Percentiles rank a stretch among this genome's conserved stretches.
Conservation (phyloP, 192 early-diverging fungal species). For the Backusella tuberculispora region DNA sequence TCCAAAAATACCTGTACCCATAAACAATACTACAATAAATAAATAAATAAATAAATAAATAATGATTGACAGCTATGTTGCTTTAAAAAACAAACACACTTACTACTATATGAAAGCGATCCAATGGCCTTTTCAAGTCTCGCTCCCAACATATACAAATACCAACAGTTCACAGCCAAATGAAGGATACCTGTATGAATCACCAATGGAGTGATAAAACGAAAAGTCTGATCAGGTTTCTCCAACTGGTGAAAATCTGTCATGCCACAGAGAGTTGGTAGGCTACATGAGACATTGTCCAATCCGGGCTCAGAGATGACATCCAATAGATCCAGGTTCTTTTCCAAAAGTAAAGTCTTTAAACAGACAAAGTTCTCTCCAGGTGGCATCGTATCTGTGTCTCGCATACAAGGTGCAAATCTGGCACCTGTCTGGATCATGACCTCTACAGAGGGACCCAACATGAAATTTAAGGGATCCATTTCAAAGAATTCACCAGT, state of each 20-base stretch:
- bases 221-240: slow-evolving; percentile 73
- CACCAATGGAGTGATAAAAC: slow-evolving; percentile 80
- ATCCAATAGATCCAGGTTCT: background rate
- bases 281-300: slow-evolving; percentile 45
- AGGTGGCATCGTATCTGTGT: slow-evolving; percentile 21
- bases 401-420: slow-evolving; percentile 82
- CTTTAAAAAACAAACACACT: slow-evolving; percentile 46
- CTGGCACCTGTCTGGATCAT: slow-evolving; percentile 60
- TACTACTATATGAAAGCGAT: slow-evolving; percentile 60
- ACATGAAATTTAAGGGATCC: slow-evolving; percentile 20
- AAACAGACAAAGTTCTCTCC: slow-evolving; percentile 3
- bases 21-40: slow-evolving; percentile 2
- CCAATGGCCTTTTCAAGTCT: slow-evolving; percentile 79
- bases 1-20: slow-evolving; percentile 74
- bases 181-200: slow-evolving; percentile 84
- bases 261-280: slow-evolving; percentile 65
- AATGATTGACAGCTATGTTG: background rate
- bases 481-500: slow-evolving; percentile 21
- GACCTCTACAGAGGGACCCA: slow-evolving; percentile 11
- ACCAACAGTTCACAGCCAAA: slow-evolving; percentile 69
- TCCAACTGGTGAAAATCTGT: slow-evolving; percentile 47
- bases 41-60: background rate
- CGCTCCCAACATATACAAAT: slow-evolving; percentile 69
- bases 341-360: background rate
- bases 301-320: background rate